Evolutionary conservation across 2,329 filamentous ascomycete species (phyloP).

Genomic region (Fusarium brachygibbosum): DNA sequence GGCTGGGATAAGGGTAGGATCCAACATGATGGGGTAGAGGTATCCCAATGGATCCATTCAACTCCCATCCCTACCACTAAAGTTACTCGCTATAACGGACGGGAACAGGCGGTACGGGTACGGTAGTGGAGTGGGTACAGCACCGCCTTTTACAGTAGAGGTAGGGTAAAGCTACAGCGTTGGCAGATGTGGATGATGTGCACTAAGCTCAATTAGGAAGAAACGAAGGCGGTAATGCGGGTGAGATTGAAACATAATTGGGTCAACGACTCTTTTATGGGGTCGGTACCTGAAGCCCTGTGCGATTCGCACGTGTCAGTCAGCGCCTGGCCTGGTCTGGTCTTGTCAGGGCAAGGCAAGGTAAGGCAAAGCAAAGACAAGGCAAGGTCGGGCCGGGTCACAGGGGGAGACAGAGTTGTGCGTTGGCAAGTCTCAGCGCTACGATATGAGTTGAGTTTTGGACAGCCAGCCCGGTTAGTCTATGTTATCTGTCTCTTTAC

Average conservation of each 20-base stretch:
- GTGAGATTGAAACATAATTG: constrained; percentile 37
- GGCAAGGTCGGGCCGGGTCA: constrained; percentile 39
- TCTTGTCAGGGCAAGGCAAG: background rate
- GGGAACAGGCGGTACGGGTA: constrained; percentile 39
- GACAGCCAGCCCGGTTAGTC: background rate
- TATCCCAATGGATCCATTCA: constrained; percentile 22
- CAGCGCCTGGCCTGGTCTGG: constrained; percentile 28
- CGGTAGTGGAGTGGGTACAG: constrained; percentile 34
- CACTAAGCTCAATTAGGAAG: constrained; percentile 22
- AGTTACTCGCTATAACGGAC: constrained; percentile 30
- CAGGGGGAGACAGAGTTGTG: constrained; percentile 30
- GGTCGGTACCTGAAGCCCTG: constrained; percentile 44
- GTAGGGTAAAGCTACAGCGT: constrained; percentile 9
- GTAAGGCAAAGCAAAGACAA: background rate
- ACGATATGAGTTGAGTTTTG: constrained; percentile 24
- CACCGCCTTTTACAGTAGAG: constrained; percentile 5
- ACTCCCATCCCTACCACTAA: constrained; percentile 12
- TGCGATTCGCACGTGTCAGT: constrained; percentile 45
- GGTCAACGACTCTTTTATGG: constrained; percentile 9
- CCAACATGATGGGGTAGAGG: constrained; percentile 44
- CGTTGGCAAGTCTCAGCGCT: constrained; percentile 39
- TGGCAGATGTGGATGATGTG: constrained; percentile 17
- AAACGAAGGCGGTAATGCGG: constrained; percentile 41
- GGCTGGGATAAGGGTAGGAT: constrained; percentile 44
- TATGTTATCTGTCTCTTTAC: background rate